These are phyloP conservation scores for Chrysosphaeria jannelii DNA, from an alignment of 2,329 filamentous ascomycete genomes.

Conservation along the genomic window DNA sequence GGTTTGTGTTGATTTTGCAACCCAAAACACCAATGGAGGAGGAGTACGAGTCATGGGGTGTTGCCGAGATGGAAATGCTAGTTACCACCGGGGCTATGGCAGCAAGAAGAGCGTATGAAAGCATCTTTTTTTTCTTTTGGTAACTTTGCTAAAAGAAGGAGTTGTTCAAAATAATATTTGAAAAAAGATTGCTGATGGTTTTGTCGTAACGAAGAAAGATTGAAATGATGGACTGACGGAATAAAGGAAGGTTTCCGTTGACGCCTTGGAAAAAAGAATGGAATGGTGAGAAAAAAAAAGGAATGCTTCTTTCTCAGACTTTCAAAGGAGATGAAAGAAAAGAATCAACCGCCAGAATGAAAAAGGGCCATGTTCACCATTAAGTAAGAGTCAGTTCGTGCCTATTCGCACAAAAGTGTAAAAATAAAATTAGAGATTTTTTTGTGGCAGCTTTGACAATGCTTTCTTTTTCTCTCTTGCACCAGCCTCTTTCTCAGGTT, in stretches of 20 bases:
- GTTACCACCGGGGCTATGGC: conserved; percentile 2
- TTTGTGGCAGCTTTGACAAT: too few species aligned
- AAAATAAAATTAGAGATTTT: too few species aligned
- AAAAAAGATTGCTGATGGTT: too few species aligned
- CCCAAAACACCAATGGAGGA: conserved; percentile 26
- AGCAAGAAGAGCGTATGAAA: conserved; percentile 4
- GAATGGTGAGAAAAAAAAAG: background rate
- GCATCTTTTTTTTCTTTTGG: conserved; percentile 1
- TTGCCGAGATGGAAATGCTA: conserved; percentile 10
- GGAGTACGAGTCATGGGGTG: conserved; percentile 24
- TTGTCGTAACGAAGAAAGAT: background rate
- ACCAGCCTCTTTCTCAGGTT: too few species aligned
- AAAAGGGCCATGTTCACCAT: too few species aligned
- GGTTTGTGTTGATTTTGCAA: conserved; percentile 29
- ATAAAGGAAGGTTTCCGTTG: background rate
- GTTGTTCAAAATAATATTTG: background rate
- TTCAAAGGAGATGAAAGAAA: too few species aligned
- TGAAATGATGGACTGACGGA: background rate
- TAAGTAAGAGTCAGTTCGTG: too few species aligned
- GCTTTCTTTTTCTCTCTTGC: too few species aligned
- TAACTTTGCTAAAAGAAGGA: background rate
- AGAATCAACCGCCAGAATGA: too few species aligned
- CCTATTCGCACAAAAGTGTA: too few species aligned
- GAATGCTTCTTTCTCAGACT: too few species aligned
- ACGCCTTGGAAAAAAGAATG: background rate